Percentiles rank a stretch among this genome's conserved stretches.
Evolutionary conservation across 257 asterid genomes (phyloP).

Genomic region (Prunella vulgaris): DNA sequence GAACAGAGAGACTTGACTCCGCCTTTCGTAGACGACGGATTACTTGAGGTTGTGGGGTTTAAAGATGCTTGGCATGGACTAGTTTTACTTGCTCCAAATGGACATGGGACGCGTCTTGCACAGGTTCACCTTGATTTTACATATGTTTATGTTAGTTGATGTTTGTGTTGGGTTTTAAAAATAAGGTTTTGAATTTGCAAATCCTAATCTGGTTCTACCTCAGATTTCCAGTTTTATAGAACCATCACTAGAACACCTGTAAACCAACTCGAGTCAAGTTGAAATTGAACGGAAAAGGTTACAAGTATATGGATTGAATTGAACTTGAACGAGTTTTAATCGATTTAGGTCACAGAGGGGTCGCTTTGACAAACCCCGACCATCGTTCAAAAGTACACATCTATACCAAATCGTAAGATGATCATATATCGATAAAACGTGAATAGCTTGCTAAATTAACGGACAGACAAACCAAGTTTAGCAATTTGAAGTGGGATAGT

Average conservation of each 20-base stretch:
- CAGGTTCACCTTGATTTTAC: constrained; percentile 44
- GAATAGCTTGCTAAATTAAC: not conserved
- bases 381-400: not conserved
- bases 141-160: not conserved
- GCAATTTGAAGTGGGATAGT: not conserved
- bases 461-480: too few relatives aligned
- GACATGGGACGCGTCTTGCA: constrained; percentile 92
- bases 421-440: not conserved
- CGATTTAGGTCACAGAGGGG: not conserved
- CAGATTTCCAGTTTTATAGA: too few relatives aligned
- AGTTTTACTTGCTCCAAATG: constrained; percentile 68
- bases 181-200: too few relatives aligned
- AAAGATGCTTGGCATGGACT: constrained; percentile 94
- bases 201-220: too few relatives aligned
- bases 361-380: not conserved
- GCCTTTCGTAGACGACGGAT: constrained; percentile 78
- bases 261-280: not conserved
- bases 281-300: not conserved
- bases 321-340: not conserved
- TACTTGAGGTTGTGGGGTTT: constrained; percentile 81
- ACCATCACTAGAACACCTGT: too few relatives aligned
- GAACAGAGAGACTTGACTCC: constrained; percentile 69
- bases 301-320: not conserved
- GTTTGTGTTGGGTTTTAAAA: not conserved
- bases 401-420: not conserved